Evolutionary conservation across 1,284 basidiomycete genomes (phyloP).

Genomic region (Laetiporus sulphureus): DNA sequence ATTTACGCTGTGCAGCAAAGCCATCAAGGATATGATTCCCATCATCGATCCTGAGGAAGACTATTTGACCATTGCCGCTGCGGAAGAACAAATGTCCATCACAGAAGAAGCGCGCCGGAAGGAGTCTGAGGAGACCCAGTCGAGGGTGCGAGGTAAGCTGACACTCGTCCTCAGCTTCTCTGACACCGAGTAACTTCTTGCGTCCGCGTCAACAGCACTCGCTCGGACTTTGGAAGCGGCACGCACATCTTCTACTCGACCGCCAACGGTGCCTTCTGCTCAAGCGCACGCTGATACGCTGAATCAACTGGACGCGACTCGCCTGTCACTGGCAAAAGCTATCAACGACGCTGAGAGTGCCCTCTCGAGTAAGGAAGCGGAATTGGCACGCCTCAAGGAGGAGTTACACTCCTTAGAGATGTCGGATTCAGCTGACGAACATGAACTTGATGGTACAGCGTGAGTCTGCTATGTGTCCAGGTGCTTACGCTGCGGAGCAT

Average conservation of each 20-base stretch:
- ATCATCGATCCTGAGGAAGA: conserved; percentile 73
- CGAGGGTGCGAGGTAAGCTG: conserved; percentile 49
- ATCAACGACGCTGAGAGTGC: conserved; percentile 66
- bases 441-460: conserved; percentile 64
- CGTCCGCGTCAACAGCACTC: conserved; percentile 37
- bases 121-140: conserved; percentile 57
- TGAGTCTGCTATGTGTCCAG: too few relatives aligned
- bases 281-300: conserved; percentile 53
- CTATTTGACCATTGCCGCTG: conserved; percentile 61
- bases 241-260: conserved; percentile 62
- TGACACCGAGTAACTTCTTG: background rate
- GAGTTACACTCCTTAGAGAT: conserved; percentile 52
- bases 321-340: conserved; percentile 63
- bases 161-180: background rate
- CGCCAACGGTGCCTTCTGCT: conserved; percentile 58
- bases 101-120: conserved; percentile 50
- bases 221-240: conserved; percentile 61
- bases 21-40: conserved; percentile 57
- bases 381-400: conserved; percentile 59
- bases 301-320: conserved; percentile 57
- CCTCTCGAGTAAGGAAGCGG: conserved; percentile 60
- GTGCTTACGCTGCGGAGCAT: too few relatives aligned
- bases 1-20: conserved; percentile 38
- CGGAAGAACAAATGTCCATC: conserved; percentile 58
- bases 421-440: conserved; percentile 64